Conservation (phyloP, 257 asterid species). For the Ligustrum vulgare region DNA sequence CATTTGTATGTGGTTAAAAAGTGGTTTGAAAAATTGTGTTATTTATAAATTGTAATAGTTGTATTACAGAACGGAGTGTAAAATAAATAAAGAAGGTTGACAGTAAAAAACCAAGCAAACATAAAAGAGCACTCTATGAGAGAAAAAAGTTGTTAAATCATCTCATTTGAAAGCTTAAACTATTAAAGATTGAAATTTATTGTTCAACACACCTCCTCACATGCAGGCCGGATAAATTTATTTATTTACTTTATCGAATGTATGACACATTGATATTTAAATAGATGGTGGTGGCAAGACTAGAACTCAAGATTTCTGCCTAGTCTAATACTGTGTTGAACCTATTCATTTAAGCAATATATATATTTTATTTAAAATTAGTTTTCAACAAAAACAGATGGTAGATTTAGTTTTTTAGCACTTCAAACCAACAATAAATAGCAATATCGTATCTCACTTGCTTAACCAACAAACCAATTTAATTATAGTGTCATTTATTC, state of each 20-base stretch:
- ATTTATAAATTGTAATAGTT: too few relatives aligned
- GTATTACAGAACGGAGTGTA: too few relatives aligned
- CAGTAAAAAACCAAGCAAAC: constrained; percentile 35
- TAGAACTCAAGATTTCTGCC: neutral
- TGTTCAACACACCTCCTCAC: too few relatives aligned
- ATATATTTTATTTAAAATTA: neutral
- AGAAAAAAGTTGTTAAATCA: constrained; percentile 11
- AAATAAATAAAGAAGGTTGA: constrained; percentile 32
- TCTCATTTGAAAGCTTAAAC: neutral
- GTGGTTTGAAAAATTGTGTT: too few relatives aligned
- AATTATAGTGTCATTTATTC: neutral
- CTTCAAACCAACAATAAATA: constrained; percentile 8
- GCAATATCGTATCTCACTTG: constrained; percentile 8
- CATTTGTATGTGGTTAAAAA: constrained; percentile 10
- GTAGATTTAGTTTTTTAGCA: neutral
- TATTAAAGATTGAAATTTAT: too few relatives aligned
- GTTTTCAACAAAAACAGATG: neutral
- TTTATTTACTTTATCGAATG: neutral
- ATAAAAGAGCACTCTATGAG: constrained; percentile 32
- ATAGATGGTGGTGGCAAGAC: neutral
- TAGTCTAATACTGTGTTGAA: neutral
- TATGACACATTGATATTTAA: neutral
- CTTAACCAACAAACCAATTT: neutral
- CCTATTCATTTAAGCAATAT: neutral
- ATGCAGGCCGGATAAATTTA: neutral